phyloP scores from a whole-genome alignment of 139 green algal species.

The Tetradesmus lagerheimii region DNA sequence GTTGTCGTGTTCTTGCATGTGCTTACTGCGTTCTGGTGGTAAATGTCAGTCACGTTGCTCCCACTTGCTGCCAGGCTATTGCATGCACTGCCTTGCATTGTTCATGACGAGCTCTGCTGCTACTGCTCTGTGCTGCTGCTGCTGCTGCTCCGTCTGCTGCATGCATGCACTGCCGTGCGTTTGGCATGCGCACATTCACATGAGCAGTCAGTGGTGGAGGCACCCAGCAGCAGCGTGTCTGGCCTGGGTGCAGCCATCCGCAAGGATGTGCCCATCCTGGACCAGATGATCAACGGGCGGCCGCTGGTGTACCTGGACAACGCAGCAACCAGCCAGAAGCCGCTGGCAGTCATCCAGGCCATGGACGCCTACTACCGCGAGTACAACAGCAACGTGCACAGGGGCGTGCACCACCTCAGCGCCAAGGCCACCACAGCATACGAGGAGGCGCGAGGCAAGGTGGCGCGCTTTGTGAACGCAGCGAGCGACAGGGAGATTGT shows the following conservation, averaged over 20 bases:
- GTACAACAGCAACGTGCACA: constrained; percentile 98
- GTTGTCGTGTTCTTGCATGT: neutral
- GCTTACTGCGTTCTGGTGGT: neutral
- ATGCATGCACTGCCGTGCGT: neutral
- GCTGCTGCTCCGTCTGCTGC: neutral
- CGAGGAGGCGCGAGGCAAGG: constrained; percentile 89
- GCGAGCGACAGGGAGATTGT: constrained; percentile 88
- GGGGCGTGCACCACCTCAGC: constrained; percentile 89
- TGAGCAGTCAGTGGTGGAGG: neutral
- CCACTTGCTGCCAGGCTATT: neutral
- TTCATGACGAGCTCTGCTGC: neutral
- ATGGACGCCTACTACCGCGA: constrained; percentile 87
- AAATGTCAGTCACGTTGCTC: no score
- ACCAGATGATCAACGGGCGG: constrained; percentile 84
- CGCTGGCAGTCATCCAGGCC: constrained; percentile 68
- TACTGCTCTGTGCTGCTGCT: neutral
- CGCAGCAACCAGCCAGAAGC: constrained; percentile 98
- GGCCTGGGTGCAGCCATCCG: constrained; percentile 56
- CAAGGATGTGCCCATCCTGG: constrained; percentile 88
- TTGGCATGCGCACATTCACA: no score
- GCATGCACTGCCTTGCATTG: neutral
- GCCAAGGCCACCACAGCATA: constrained; percentile 92
- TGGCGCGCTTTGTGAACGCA: constrained; percentile 93
- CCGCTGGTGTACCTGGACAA: constrained; percentile 98
- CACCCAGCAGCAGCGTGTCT: neutral